A percentile compares a stretch with the other conserved stretches of the same genome.
phyloP scores from a whole-genome alignment of 805 yeast genomes.

The Monosporozyma solicola region DNA sequence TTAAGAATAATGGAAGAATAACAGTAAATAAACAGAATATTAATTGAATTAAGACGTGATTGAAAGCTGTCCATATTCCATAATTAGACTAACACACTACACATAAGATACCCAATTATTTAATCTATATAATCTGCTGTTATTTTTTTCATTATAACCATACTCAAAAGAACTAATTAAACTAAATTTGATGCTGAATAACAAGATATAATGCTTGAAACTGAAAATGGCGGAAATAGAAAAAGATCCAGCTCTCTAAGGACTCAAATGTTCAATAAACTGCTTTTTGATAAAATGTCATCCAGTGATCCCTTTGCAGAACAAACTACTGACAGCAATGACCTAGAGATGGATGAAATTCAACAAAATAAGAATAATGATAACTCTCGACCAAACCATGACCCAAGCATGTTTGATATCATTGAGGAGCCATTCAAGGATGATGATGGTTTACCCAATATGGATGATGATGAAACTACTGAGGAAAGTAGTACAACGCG shows the following conservation, averaged over 20 bases:
- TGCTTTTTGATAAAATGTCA: slow-evolving; percentile 21
- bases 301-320: slow-evolving; percentile 2
- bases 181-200: neutral
- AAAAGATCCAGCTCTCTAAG: slow-evolving; percentile 27
- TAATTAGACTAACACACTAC: neutral
- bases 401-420: neutral
- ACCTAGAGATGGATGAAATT: neutral
- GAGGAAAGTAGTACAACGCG: slow-evolving; percentile 7
- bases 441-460: neutral
- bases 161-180: neutral
- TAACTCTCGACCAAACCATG: neutral
- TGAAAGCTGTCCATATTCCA: neutral
- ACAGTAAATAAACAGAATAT: neutral
- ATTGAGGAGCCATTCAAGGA: neutral
- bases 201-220: neutral
- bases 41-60: neutral
- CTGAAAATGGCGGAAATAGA: slow-evolving; percentile 10
- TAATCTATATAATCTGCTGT: neutral
- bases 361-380: neutral
- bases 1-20: neutral
- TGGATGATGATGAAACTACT: slow-evolving; percentile 5
- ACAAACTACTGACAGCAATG: neutral
- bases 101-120: neutral
- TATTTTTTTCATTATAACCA: neutral
- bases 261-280: slow-evolving; percentile 29